Base-by-base conservation (phyloP, 805 yeast species). In the Yamadazyma philogaea region DNA sequence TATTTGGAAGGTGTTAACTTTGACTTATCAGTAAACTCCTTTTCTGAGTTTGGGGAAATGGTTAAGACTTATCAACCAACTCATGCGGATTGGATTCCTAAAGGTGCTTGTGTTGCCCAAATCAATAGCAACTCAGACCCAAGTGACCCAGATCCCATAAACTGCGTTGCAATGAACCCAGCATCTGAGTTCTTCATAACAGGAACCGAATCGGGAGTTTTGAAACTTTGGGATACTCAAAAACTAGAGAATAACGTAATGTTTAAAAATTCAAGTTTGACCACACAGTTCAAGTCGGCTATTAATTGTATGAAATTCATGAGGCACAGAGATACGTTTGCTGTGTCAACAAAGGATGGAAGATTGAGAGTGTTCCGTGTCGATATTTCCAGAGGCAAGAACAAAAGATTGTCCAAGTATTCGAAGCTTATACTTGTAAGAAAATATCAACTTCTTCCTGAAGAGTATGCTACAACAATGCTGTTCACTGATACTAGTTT, bases 181-280 rank as follows among this genome's bases (percentile, higher is more conserved):
- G 81, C 83, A 21, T 74, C 79, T 12, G 75, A 76, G 18, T 83
- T 78, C 49, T 81, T 91, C 48, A 65, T 88, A 2, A 81, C 93
- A 1, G 96, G 89, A 2, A 87, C 93, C 6, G 84, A 81, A 37
- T 74, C 75, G 21, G 96, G 97, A 0, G 56, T 66, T 1, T 54
- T 93, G 30, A 83, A 79, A 49, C 61, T 91, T 0, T 93, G 97
- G 97, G 95, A 87, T 55, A 61, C 82, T 0, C 53, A 65, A 7
- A 77, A 80, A 44, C 63, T 90, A 28, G 87, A 82, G 40, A 75
- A 75, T 42, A 84, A 83, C 31, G 77, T 81, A 3, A 64, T 75
- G 7, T 75, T 76, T 22, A 64, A 73, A 46, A 54, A 44, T 3
- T 72, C 87, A 0, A 59, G 69, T 7, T 48, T 77, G 6, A 64